A percentile compares a stretch with the other conserved stretches of the same genome.
Conservation (phyloP, 192 early-diverging fungal species). For the Backusella psychrophila region DNA sequence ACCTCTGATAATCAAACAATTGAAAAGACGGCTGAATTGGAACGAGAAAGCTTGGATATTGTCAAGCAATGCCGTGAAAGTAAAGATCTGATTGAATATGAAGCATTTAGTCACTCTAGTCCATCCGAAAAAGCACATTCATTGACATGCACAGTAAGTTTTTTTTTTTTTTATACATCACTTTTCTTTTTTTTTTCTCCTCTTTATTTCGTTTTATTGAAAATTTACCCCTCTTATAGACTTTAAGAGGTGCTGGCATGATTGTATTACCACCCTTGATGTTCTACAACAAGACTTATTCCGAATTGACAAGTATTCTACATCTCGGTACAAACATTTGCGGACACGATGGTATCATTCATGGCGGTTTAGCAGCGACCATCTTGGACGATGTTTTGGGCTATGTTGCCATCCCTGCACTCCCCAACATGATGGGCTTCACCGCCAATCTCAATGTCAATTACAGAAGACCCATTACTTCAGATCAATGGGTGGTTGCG, state of each 20-base stretch:
- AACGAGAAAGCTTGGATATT: constrained; percentile 25
- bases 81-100: constrained; percentile 17
- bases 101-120: constrained; percentile 23
- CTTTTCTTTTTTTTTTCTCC: too few species aligned
- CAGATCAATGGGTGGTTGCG: constrained; percentile 60
- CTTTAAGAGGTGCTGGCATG: constrained; percentile 53
- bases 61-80: constrained; percentile 21
- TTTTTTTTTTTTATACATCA: not conserved
- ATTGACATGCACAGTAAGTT: constrained; percentile 32
- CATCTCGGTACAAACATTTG: constrained; percentile 72
- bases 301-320: constrained; percentile 45
- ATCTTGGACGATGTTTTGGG: constrained; percentile 68
- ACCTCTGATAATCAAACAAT: not conserved
- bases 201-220: not conserved
- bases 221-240: not conserved
- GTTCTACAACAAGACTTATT: constrained; percentile 49
- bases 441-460: constrained; percentile 77
- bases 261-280: constrained; percentile 50
- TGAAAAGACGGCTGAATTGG: not conserved
- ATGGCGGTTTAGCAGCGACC: constrained; percentile 76
- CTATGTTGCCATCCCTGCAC: constrained; percentile 47
- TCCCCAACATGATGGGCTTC: constrained; percentile 68
- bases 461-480: constrained; percentile 65
- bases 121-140: constrained; percentile 16
- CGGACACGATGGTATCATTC: constrained; percentile 77